Conservation (phyloP, 331 rosid genomes). For the Rosa hybrid region DNA sequence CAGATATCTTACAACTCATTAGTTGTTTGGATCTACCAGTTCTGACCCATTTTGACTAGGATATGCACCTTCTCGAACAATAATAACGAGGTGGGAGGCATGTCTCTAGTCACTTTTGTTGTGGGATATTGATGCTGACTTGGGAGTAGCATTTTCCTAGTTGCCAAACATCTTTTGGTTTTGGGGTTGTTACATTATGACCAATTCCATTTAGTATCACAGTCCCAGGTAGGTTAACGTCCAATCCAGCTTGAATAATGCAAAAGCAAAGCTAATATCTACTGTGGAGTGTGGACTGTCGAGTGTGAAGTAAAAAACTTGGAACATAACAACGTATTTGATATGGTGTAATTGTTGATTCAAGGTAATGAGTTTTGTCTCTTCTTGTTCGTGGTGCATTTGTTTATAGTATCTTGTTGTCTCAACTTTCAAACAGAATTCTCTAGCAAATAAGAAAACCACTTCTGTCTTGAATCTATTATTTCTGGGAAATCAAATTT, state of each 20-base stretch:
- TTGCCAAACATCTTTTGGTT: slow-evolving; percentile 8
- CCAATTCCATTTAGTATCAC: not conserved
- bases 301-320: not conserved
- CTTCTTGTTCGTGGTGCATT: slow-evolving; percentile 2
- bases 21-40: not conserved
- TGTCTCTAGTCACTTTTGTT: not conserved
- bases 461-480: slow-evolving; percentile 14
- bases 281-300: not conserved
- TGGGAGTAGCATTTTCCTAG: not conserved
- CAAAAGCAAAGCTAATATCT: not conserved
- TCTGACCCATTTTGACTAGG: slow-evolving; percentile 6
- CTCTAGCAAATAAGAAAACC: not conserved
- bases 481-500: slow-evolving; percentile 25
- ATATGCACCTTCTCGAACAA: slow-evolving; percentile 1
- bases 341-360: slow-evolving; percentile 4
- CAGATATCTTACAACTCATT: not conserved
- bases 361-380: slow-evolving; percentile 5
- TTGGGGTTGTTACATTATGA: slow-evolving; percentile 9
- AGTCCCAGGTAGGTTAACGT: slow-evolving; percentile 17
- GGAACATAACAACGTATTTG: not conserved
- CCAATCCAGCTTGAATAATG: slow-evolving; percentile 10
- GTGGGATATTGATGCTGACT: not conserved
- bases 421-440: slow-evolving; percentile 10
- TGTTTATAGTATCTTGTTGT: not conserved
- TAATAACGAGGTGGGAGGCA: not conserved